Conservation (phyloP, 768 basidiomycete genomes). For the Lactifluus hygrophoroides region DNA sequence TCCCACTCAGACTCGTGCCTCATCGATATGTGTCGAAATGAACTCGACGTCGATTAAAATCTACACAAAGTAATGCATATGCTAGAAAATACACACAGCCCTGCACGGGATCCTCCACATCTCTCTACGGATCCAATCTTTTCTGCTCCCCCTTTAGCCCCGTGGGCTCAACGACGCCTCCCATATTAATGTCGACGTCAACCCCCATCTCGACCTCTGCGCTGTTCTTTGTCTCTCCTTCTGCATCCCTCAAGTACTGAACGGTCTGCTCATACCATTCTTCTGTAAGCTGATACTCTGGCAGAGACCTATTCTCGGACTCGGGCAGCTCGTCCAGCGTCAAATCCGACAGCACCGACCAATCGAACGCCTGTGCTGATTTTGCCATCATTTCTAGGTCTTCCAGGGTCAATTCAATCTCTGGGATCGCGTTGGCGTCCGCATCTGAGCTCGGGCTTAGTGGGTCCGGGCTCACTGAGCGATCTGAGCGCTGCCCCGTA, state of each 20-base stretch:
- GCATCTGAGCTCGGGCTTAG: not conserved
- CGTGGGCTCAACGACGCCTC: not conserved
- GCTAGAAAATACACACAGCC: not conserved
- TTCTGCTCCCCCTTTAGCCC: not conserved
- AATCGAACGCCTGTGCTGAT: not conserved
- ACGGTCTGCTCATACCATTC: slow-evolving; percentile 7
- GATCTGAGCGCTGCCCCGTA: not conserved
- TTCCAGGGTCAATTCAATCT: not conserved
- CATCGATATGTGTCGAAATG: too few relatives aligned
- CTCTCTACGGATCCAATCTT: not conserved
- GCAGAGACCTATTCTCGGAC: not conserved
- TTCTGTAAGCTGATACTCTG: slow-evolving; percentile 12
- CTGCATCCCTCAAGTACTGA: not conserved
- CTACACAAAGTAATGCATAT: too few relatives aligned
- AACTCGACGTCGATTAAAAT: too few relatives aligned
- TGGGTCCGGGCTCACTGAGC: not conserved
- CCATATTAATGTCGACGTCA: not conserved
- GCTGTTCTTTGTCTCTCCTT: not conserved
- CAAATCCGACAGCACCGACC: not conserved
- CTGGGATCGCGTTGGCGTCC: not conserved
- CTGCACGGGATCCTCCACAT: not conserved
- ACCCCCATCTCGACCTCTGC: not conserved
- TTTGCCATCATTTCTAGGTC: not conserved
- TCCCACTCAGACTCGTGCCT: too few relatives aligned
- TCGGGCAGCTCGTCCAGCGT: slow-evolving; percentile 10